Conservation (phyloP, 306 rosid species). For the Vicia villosa region DNA sequence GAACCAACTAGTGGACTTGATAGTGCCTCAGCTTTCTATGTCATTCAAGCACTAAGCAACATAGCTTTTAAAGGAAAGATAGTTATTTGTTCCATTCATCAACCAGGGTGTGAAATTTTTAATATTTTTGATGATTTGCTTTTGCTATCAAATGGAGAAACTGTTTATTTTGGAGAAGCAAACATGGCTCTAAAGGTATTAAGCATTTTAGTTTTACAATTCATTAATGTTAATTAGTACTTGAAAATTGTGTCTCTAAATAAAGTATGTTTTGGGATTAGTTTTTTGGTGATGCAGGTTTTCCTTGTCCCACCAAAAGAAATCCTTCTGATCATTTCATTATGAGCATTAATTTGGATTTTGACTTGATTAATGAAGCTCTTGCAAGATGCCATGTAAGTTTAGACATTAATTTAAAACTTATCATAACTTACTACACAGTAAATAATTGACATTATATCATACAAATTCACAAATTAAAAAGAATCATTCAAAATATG, state of each 20-base stretch:
- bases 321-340: slow-evolving; percentile 84
- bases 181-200: slow-evolving; percentile 61
- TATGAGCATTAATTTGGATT: slow-evolving; percentile 65
- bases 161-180: slow-evolving; percentile 70
- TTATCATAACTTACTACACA: no score
- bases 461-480: no score
- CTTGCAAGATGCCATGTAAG: slow-evolving; percentile 50
- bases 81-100: slow-evolving; percentile 72
- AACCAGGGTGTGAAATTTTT: slow-evolving; percentile 68
- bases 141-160: slow-evolving; percentile 66
- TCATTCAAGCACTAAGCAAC: slow-evolving; percentile 58
- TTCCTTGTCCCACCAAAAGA: slow-evolving; percentile 71
- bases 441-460: no score
- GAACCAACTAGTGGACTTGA: slow-evolving; percentile 89
- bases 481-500: no score
- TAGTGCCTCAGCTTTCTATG: slow-evolving; percentile 77
- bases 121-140: slow-evolving; percentile 69
- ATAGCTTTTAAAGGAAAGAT: slow-evolving; percentile 65
- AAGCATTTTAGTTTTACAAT: neutral
- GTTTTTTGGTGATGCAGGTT: slow-evolving; percentile 80
- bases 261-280: slow-evolving; percentile 22
- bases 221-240: neutral
- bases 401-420: slow-evolving; percentile 26
- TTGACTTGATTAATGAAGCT: slow-evolving; percentile 50
- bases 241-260: slow-evolving; percentile 2